A percentile compares a stretch with the other conserved stretches of the same genome.
These are phyloP conservation scores for Leishmania mexicana DNA, from an alignment of 208 protist genomes.

Conservation along the genomic window DNA sequence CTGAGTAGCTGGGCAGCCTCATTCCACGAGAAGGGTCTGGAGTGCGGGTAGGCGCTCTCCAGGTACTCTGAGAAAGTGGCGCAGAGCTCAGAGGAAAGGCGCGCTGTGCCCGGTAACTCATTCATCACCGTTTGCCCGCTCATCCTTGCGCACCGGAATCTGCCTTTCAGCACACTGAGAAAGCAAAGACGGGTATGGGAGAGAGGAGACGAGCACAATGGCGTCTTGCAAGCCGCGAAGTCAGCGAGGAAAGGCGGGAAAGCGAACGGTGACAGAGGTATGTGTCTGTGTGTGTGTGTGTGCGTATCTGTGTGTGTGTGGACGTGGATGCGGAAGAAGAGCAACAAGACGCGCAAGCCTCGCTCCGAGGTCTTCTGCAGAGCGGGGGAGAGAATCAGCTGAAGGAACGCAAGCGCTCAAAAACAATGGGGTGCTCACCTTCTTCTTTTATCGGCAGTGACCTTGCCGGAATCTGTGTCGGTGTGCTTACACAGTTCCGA, in stretches of 20 bases:
- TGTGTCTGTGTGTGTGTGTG: background rate
- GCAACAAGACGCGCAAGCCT: background rate
- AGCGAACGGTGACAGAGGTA: background rate
- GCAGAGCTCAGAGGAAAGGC: constrained; percentile 1
- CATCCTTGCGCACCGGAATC: background rate
- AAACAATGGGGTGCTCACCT: background rate
- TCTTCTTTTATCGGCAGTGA: background rate
- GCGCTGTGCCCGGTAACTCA: background rate
- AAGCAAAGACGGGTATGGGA: background rate
- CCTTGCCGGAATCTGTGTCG: background rate
- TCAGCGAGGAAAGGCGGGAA: background rate
- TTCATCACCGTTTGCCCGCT: background rate
- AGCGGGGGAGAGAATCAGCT: background rate
- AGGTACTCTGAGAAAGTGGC: background rate
- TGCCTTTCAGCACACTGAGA: background rate
- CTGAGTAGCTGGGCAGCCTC: constrained; percentile 7
- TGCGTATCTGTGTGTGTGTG: background rate
- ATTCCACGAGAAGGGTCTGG: background rate
- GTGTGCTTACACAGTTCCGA: background rate
- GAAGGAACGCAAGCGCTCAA: background rate
- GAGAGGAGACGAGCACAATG: background rate
- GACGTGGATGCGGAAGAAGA: background rate
- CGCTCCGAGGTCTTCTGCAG: background rate
- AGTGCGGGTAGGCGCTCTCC: background rate
- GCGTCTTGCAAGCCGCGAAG: background rate